Percentiles rank a stretch among this genome's conserved stretches.
These are phyloP conservation scores for Lactarius sanguifluus DNA, from an alignment of 768 basidiomycete genomes.

Conservation along the genomic window DNA sequence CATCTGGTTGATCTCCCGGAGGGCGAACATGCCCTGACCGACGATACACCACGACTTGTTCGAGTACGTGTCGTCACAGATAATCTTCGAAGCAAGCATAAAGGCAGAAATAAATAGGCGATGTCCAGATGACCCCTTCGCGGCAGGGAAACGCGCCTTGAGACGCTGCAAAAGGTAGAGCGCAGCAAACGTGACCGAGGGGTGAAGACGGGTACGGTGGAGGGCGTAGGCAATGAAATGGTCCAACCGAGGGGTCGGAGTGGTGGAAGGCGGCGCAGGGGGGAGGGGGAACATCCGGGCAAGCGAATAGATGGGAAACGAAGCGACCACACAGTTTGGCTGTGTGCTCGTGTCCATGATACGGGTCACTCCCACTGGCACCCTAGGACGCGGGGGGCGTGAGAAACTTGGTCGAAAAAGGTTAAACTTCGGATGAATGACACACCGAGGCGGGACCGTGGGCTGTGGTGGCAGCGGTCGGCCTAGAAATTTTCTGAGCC, in stretches of 20 bases:
- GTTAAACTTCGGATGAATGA: slow-evolving; percentile 21
- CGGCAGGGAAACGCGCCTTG: slow-evolving; percentile 90
- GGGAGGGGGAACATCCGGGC: slow-evolving; percentile 74
- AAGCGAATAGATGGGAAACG: slow-evolving; percentile 82
- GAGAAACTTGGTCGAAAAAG: slow-evolving; percentile 14
- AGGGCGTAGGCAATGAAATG: slow-evolving; percentile 86
- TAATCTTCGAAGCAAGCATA: slow-evolving; percentile 84
- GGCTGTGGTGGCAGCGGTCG: slow-evolving; percentile 9
- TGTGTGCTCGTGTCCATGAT: slow-evolving; percentile 73
- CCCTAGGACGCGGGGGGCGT: slow-evolving; percentile 3
- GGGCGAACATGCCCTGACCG: slow-evolving; percentile 59
- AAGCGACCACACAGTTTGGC: slow-evolving; percentile 74
- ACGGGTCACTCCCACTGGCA: slow-evolving; percentile 46
- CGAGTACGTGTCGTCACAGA: slow-evolving; percentile 68
- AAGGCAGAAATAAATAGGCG: slow-evolving; percentile 88
- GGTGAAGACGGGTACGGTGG: slow-evolving; percentile 68
- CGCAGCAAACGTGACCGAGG: slow-evolving; percentile 57
- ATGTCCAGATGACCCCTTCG: slow-evolving; percentile 87
- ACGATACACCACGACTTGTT: slow-evolving; percentile 68
- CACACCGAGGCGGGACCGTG: slow-evolving; percentile 25
- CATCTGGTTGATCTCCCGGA: slow-evolving; percentile 95
- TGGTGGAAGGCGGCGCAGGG: slow-evolving; percentile 33
- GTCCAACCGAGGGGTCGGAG: slow-evolving; percentile 51
- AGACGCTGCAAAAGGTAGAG: slow-evolving; percentile 78
- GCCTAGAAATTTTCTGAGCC: slow-evolving; percentile 29